phyloP scores from a whole-genome alignment of 108 stramenopile genomes.

The Nannochloropsis granulata region DNA sequence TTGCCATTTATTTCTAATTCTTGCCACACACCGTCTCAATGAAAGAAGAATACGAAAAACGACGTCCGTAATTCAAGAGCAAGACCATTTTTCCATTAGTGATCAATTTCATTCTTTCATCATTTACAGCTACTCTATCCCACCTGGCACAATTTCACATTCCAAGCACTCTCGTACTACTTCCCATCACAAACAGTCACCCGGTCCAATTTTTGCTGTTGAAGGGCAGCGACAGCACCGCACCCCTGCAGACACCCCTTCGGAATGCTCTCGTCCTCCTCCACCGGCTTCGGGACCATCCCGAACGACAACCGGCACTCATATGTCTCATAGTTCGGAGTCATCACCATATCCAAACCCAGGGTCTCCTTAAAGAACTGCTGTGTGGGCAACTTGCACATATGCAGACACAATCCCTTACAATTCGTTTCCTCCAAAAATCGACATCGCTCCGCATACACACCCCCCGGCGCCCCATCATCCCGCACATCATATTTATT shows the following conservation, averaged over 20 bases:
- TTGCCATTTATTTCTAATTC: no score
- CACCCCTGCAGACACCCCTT: slow-evolving; percentile 23
- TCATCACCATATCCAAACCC: slow-evolving; percentile 31
- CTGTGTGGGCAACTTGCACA: slow-evolving; percentile 15
- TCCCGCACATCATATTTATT: slow-evolving; percentile 18
- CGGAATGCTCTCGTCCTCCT: slow-evolving; percentile 13
- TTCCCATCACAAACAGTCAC: neutral
- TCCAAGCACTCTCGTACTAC: no score
- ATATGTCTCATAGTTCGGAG: slow-evolving; percentile 37
- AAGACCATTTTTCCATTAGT: no score
- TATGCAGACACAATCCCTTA: slow-evolving; percentile 4
- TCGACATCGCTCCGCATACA: neutral
- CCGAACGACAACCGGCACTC: slow-evolving; percentile 34
- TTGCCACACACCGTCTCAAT: no score
- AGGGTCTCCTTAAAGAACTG: slow-evolving; percentile 36
- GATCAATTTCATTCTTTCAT: no score
- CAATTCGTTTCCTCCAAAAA: slow-evolving; percentile 1
- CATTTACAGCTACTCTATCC: no score
- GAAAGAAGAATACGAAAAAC: no score
- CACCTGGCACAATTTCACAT: no score
- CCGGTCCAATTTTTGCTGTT: neutral
- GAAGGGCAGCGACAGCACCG: neutral
- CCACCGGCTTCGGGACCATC: neutral
- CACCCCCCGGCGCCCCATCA: slow-evolving; percentile 9
- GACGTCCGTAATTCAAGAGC: no score